Evolutionary conservation across 2,329 filamentous ascomycete species (phyloP), one percentile per base, ranked within the genome.

Genomic region (Cladosporium sp.): DNA sequence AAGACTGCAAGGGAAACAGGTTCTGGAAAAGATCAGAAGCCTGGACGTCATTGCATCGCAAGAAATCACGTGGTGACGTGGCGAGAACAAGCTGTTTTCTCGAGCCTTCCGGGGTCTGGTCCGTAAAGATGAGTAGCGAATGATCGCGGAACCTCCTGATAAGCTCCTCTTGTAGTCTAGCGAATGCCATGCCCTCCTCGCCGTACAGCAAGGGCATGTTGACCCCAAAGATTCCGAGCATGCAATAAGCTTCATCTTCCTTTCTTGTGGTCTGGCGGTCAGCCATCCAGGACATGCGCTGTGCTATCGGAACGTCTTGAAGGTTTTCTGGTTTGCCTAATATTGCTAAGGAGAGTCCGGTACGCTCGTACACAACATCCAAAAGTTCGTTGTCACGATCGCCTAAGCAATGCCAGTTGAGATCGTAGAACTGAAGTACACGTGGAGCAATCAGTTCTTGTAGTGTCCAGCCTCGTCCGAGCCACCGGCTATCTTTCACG

Each of bases 191-290:
- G 12, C 22, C 20, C 8, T 36, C 58, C 22, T 59, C 58, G 0
- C 76, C 77, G 54, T 80, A 80, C 0, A 78, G 50, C 2, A 78
- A 60, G 0, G 76, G 72, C 72, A 80, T 76, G 30, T 75, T 70
- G 22, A 80, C 67, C 0, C 67, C 67, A 22, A 80, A 79, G 0
- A 80, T 68, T 0, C 77, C 77, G 2, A 80, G 59, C 0, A 80
- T 64, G 4, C 70, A 78, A 49, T 80, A 80, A 0, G 75, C 75
- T 20, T 69, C 67, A 38, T 80, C 78, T 43, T 80, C 77, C 0
- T 55, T 3, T 3, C 70, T 37, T 2, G 60, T 60, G 5, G 58
- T 60, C 4, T 37, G 9, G 12, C 60, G 38, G 6, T 25, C 7
- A 5, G 51, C 19, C 30, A 51, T 58, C 60, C 60, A 61, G 3